phyloP scores from a whole-genome alignment of 1,284 basidiomycete genomes.

The Leccinum fallax region DNA sequence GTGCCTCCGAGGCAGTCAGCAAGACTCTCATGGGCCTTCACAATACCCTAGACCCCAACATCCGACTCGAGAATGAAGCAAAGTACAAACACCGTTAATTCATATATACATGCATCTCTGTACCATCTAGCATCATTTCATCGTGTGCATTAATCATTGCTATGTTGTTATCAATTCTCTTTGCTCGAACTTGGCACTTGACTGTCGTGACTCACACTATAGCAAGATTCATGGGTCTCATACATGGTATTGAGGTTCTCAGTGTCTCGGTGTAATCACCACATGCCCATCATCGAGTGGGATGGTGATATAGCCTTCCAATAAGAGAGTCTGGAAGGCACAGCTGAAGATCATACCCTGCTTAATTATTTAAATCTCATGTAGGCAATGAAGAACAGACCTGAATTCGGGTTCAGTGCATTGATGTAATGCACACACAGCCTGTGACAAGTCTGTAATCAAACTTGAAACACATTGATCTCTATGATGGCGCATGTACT shows the following conservation, averaged over 20 bases:
- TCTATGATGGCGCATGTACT: conserved; percentile 18
- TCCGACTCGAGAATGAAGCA: conserved; percentile 78
- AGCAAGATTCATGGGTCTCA: not conserved
- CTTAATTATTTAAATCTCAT: conserved; percentile 1
- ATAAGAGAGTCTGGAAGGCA: conserved; percentile 25
- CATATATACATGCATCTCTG: conserved; percentile 15
- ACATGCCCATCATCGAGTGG: conserved; percentile 34
- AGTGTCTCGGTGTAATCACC: conserved; percentile 33
- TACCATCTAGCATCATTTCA: conserved; percentile 21
- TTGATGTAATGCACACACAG: conserved; percentile 10
- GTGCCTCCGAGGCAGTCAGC: conserved; percentile 93
- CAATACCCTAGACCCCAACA: conserved; percentile 84
- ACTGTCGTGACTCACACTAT: not conserved
- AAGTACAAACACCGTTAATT: conserved; percentile 82
- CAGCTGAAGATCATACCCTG: conserved; percentile 9
- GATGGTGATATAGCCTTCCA: conserved; percentile 36
- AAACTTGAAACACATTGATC: conserved; percentile 3
- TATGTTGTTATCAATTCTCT: not conserved
- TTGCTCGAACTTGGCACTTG: not conserved
- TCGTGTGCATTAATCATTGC: conserved; percentile 16
- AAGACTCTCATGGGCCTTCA: conserved; percentile 93
- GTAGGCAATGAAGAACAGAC: conserved; percentile 16
- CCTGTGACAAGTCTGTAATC: conserved; percentile 18
- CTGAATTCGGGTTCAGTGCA: conserved; percentile 27
- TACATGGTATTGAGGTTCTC: not conserved